Evolutionary conservation across 495 filamentous ascomycete genomes (phyloP).

Genomic region (Lepidopterella palustris): DNA sequence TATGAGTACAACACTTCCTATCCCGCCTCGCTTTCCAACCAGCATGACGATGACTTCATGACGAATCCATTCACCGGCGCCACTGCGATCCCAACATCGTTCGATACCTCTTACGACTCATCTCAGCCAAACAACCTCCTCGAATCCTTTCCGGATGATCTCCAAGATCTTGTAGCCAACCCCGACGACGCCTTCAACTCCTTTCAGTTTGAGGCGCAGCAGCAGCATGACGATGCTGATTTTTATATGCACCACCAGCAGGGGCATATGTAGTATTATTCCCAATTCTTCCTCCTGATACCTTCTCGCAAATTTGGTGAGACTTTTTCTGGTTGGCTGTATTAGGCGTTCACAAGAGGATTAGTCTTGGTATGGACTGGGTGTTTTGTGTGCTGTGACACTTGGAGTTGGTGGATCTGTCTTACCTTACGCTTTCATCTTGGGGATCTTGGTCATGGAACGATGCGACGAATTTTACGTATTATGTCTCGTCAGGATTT

Average conservation of each 20-base stretch:
- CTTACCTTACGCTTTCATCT: background rate
- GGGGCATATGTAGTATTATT: background rate
- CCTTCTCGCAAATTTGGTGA: background rate
- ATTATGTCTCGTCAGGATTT: background rate
- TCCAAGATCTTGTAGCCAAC: background rate
- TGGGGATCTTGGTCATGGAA: background rate
- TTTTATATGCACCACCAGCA: background rate
- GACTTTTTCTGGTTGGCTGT: background rate
- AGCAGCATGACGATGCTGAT: background rate
- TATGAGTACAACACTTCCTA: background rate
- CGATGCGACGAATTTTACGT: background rate
- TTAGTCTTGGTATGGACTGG: background rate
- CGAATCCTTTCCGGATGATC: background rate
- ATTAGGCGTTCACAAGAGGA: background rate
- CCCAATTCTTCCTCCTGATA: background rate
- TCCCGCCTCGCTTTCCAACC: background rate
- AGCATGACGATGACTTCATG: background rate
- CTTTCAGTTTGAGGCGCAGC: constrained; percentile 4
- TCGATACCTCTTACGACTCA: background rate
- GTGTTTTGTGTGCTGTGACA: background rate
- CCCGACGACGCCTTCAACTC: background rate
- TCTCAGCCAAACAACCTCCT: background rate
- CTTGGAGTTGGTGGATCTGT: no score
- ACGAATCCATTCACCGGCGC: background rate
- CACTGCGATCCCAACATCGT: background rate